phyloP scores from a whole-genome alignment of 2,329 filamentous ascomycete species.

The Exutisphaerella laricina region DNA sequence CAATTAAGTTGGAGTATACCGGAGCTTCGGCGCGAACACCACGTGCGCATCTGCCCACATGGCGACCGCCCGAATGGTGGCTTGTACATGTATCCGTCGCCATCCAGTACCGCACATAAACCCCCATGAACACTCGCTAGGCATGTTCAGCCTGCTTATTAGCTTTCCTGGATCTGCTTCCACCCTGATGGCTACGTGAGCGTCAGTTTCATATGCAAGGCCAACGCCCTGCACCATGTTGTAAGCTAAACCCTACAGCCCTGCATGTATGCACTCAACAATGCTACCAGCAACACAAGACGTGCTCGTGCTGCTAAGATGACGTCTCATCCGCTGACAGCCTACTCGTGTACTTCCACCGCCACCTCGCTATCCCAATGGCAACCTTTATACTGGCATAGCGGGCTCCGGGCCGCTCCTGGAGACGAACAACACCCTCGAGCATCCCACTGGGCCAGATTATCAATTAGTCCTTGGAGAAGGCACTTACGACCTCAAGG shows the following conservation, averaged over 20 bases:
- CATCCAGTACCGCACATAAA: too few species aligned
- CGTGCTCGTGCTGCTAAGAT: slow-evolving; percentile 8
- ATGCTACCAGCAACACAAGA: slow-evolving; percentile 8
- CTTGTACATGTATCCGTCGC: too few species aligned
- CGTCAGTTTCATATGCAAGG: too few species aligned
- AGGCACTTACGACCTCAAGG: slow-evolving; percentile 85
- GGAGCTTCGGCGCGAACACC: too few species aligned
- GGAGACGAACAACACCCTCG: slow-evolving; percentile 88
- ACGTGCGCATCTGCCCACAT: too few species aligned
- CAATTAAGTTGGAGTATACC: too few species aligned
- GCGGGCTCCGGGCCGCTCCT: slow-evolving; percentile 68
- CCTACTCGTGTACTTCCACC: slow-evolving; percentile 20
- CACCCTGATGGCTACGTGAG: too few species aligned
- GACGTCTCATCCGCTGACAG: slow-evolving; percentile 14
- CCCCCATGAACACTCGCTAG: too few species aligned
- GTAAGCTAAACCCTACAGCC: slow-evolving; percentile 13
- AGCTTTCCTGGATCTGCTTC: too few species aligned
- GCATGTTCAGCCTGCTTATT: too few species aligned
- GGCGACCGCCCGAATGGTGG: too few species aligned
- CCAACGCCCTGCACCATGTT: slow-evolving; percentile 11
- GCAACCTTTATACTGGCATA: slow-evolving; percentile 60
- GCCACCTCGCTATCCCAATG: slow-evolving; percentile 63
- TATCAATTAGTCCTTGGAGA: slow-evolving; percentile 91
- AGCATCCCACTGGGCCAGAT: slow-evolving; percentile 72
- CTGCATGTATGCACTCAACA: slow-evolving; percentile 11